These are phyloP conservation scores for Collybia sordida DNA, from an alignment of 768 basidiomycete species.

Conservation along the genomic window DNA sequence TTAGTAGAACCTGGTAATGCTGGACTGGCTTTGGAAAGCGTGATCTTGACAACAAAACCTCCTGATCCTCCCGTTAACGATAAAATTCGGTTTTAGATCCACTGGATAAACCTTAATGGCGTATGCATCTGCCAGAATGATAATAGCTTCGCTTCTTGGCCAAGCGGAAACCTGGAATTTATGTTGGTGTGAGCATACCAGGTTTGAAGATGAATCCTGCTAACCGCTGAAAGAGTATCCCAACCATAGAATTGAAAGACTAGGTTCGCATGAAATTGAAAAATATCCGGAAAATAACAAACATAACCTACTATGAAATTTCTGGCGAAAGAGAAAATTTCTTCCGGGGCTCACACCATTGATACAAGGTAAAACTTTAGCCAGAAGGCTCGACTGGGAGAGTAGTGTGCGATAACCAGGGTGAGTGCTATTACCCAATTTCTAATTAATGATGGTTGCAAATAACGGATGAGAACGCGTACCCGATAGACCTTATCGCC, in stretches of 20 bases:
- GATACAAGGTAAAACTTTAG: constrained; percentile 24
- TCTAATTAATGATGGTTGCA: neutral
- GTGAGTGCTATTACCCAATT: constrained; percentile 21
- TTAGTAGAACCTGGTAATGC: constrained; percentile 40
- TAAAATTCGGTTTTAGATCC: neutral
- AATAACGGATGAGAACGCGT: neutral
- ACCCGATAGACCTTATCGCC: constrained; percentile 27
- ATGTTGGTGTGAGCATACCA: no score
- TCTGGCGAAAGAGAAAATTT: constrained; percentile 26
- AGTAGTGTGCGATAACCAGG: constrained; percentile 32
- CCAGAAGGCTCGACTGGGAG: constrained; percentile 19
- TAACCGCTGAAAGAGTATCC: no score
- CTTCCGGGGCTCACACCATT: constrained; percentile 26
- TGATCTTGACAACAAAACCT: constrained; percentile 44
- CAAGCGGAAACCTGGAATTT: no score
- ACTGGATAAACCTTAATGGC: no score
- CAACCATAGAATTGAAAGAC: constrained; percentile 28
- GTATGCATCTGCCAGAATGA: no score
- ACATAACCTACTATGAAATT: constrained; percentile 25
- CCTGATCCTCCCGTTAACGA: constrained; percentile 29
- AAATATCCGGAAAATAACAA: neutral
- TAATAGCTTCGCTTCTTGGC: no score
- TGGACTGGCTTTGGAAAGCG: constrained; percentile 58
- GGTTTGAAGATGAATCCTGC: no score
- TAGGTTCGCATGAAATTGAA: constrained; percentile 5